These are phyloP conservation scores for Scutellaria baicalensis DNA, from an alignment of 257 asterid genomes.

Conservation along the genomic window DNA sequence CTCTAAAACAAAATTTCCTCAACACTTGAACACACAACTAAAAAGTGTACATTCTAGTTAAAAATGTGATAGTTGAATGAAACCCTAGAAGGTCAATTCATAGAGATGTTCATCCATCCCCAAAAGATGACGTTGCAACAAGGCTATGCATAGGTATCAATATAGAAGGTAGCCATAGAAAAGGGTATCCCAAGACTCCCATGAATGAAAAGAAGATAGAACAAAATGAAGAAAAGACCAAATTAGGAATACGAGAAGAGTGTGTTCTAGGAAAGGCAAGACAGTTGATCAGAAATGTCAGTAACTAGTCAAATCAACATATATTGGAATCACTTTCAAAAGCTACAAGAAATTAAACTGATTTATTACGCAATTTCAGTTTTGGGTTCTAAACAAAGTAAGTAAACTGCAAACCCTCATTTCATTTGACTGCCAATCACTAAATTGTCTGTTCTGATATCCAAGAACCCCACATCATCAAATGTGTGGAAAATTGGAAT, in stretches of 20 bases:
- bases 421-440: constrained; percentile 17
- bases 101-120: too few species aligned
- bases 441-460: constrained; percentile 13
- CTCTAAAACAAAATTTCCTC: too few species aligned
- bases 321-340: constrained; percentile 11
- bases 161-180: neutral
- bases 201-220: neutral
- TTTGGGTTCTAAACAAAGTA: neutral
- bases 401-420: neutral
- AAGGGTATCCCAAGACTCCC: neutral
- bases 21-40: too few species aligned
- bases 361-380: constrained; percentile 16
- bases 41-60: too few species aligned
- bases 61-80: too few species aligned
- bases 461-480: neutral
- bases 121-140: too few species aligned
- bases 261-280: constrained; percentile 23
- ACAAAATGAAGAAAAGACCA: neutral
- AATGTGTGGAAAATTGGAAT: neutral
- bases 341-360: neutral
- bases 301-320: constrained; percentile 62
- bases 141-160: too few species aligned
- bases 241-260: constrained; percentile 26
- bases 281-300: constrained; percentile 33
- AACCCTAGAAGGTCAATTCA: too few species aligned